A percentile compares a stretch with the other conserved stretches of the same genome.
Conservation (phyloP, 2,329 filamentous ascomycete genomes). For the Diaporthe caulivora region DNA sequence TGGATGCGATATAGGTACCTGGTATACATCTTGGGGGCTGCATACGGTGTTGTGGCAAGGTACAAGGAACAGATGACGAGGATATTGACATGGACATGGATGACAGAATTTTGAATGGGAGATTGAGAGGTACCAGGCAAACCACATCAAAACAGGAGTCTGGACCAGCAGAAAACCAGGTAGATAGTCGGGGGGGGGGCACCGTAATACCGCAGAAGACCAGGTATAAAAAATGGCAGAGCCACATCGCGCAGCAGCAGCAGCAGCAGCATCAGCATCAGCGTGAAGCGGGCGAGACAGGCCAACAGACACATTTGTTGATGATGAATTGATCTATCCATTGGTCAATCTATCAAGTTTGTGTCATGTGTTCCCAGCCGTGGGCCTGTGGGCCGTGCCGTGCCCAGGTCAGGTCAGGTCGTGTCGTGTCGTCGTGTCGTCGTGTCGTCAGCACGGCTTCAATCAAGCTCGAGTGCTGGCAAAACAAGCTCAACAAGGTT, state of each 20-base stretch:
- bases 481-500: slow-evolving; percentile 27
- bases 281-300: not conserved
- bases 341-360: slow-evolving; percentile 7
- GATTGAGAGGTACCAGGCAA: not conserved
- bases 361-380: not conserved
- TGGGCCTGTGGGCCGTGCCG: too few relatives aligned
- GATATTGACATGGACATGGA: slow-evolving; percentile 12
- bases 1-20: not conserved
- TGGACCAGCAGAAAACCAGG: too few relatives aligned
- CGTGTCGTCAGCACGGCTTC: too few relatives aligned
- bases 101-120: not conserved
- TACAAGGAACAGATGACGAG: not conserved
- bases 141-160: not conserved
- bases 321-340: not conserved
- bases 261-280: too few relatives aligned
- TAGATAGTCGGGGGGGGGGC: too few relatives aligned
- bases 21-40: not conserved
- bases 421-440: not conserved
- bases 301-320: too few relatives aligned
- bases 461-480: not conserved
- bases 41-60: not conserved
- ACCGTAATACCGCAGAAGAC: not conserved
- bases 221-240: too few relatives aligned
- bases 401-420: too few relatives aligned
- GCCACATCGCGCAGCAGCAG: too few relatives aligned